These are phyloP conservation scores for Coleophoma crateriformis DNA, from an alignment of 2,329 filamentous ascomycete genomes.

Conservation along the genomic window DNA sequence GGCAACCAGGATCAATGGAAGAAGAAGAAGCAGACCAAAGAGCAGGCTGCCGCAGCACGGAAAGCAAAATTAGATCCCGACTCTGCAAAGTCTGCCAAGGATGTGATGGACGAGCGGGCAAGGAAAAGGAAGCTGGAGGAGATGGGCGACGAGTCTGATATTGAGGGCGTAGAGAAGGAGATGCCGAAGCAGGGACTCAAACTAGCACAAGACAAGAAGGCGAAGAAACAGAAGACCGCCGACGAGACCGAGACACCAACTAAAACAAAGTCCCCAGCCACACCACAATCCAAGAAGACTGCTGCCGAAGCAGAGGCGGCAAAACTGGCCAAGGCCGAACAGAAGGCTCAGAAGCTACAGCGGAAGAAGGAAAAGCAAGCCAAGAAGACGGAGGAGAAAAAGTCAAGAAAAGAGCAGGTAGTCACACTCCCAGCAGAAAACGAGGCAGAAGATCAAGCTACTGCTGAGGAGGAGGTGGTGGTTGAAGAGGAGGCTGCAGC, in stretches of 20 bases:
- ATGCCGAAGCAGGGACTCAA: constrained; percentile 60
- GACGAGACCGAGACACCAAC: constrained; percentile 5
- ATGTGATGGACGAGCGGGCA: constrained; percentile 79
- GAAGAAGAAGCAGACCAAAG: constrained; percentile 92
- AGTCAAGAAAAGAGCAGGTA: constrained; percentile 30
- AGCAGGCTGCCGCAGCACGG: constrained; percentile 76
- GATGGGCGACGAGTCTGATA: constrained; percentile 43
- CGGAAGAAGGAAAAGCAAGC: constrained; percentile 29
- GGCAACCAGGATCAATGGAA: constrained; percentile 77
- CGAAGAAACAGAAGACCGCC: constrained; percentile 50
- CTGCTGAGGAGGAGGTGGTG: constrained; percentile 7
- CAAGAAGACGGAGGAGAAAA: constrained; percentile 40
- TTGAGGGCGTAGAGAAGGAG: constrained; percentile 52
- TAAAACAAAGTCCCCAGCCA: constrained; percentile 10
- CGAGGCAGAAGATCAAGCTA: constrained; percentile 18
- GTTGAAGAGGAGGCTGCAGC: constrained; percentile 20
- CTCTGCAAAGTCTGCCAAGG: constrained; percentile 84
- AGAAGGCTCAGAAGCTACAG: constrained; percentile 23
- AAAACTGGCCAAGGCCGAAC: constrained; percentile 25
- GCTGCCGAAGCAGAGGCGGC: constrained; percentile 26
- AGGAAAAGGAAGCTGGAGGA: constrained; percentile 79
- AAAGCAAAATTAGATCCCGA: constrained; percentile 88
- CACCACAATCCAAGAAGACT: constrained; percentile 26
- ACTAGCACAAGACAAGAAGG: constrained; percentile 31
- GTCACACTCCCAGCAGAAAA: constrained; percentile 17